These are phyloP conservation scores for Scortechinia acanthostroma DNA, from an alignment of 2,329 filamentous ascomycete genomes.

Conservation along the genomic window DNA sequence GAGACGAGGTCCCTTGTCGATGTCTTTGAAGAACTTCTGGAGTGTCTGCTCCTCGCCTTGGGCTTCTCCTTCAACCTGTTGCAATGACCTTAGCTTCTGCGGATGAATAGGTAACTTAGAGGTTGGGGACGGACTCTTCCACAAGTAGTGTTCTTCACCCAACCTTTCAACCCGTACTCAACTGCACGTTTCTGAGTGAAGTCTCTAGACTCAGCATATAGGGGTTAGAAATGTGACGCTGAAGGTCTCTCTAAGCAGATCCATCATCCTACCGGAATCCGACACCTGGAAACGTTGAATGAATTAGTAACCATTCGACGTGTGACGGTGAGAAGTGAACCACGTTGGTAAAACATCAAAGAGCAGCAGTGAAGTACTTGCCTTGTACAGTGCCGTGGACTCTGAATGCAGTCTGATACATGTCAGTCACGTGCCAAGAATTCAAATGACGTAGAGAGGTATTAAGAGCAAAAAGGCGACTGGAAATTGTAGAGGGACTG, in stretches of 20 bases:
- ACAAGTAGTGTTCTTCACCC: slow-evolving; percentile 51
- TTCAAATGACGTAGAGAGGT: too few species aligned
- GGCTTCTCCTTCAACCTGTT: slow-evolving; percentile 80
- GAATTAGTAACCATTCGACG: neutral
- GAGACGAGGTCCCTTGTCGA: slow-evolving; percentile 67
- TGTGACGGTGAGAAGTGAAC: neutral
- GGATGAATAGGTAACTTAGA: slow-evolving; percentile 12
- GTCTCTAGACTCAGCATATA: slow-evolving; percentile 28
- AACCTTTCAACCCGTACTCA: slow-evolving; percentile 44
- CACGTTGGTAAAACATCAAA: too few species aligned
- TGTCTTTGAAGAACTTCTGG: slow-evolving; percentile 63
- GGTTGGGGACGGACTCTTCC: slow-evolving; percentile 35
- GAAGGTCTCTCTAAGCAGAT: too few species aligned
- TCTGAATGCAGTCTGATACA: slow-evolving; percentile 1
- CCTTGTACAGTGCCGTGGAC: slow-evolving; percentile 1
- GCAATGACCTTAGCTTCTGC: slow-evolving; percentile 30
- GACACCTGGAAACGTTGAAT: slow-evolving; percentile 32
- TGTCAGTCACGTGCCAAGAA: too few species aligned
- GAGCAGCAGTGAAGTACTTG: too few species aligned
- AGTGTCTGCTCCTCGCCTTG: slow-evolving; percentile 67
- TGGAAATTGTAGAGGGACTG: too few species aligned
- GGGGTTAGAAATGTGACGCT: too few species aligned
- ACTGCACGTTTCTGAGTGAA: slow-evolving; percentile 44
- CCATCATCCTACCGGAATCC: slow-evolving; percentile 40
- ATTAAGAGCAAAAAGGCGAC: too few species aligned